phyloP scores from a whole-genome alignment of 495 filamentous ascomycete genomes.

The Halenospora varia region DNA sequence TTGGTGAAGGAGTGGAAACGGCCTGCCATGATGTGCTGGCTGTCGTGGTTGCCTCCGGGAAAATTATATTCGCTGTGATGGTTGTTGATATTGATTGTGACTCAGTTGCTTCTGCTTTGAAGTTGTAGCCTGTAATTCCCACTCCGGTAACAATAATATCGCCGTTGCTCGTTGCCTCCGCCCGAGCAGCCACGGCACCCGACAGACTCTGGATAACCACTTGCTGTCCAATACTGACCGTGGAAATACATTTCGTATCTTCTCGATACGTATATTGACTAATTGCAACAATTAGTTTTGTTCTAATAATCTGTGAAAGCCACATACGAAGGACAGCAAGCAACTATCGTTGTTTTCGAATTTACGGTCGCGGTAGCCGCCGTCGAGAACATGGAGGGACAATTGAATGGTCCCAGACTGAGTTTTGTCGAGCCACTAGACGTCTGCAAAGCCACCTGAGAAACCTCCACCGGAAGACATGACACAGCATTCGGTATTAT shows the following conservation, averaged over 20 bases:
- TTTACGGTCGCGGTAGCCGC: constrained; percentile 1
- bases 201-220: neutral
- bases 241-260: neutral
- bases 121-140: neutral
- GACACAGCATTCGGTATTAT: neutral
- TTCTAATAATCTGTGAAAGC: no score
- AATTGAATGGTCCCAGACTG: constrained; percentile 3
- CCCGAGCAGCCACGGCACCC: neutral
- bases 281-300: no score
- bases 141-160: neutral
- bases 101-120: neutral
- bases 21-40: neutral
- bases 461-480: constrained; percentile 6
- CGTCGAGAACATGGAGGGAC: constrained; percentile 4
- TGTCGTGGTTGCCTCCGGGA: neutral
- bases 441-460: neutral
- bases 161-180: neutral
- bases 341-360: constrained; percentile 1
- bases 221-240: neutral
- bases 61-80: neutral
- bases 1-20: neutral
- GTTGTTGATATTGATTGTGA: neutral
- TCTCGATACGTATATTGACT: neutral
- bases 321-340: constrained; percentile 10
- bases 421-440: neutral